Conservation (phyloP, 208 protist species). For the Herpetomonas muscarum region DNA sequence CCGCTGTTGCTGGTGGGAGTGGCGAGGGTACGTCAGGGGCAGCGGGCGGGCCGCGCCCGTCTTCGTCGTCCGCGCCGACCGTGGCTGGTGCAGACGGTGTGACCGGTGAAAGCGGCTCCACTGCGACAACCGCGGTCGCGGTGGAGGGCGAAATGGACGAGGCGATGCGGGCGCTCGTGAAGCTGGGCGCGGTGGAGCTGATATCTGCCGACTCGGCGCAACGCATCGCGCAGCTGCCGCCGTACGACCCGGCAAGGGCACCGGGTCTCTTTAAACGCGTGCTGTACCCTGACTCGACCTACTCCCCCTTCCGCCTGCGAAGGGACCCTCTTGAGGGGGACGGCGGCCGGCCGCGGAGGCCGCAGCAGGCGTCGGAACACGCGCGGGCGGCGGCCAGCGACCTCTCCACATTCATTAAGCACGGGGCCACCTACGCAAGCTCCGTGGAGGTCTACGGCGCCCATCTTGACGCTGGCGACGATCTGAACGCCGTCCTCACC, state of each 20-base stretch:
- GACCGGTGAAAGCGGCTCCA: not conserved
- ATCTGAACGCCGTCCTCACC: too few relatives aligned
- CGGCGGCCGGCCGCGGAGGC: not conserved
- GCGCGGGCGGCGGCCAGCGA: too few relatives aligned
- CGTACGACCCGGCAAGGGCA: slow-evolving; percentile 42
- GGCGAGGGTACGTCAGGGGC: slow-evolving; percentile 6
- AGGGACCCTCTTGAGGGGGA: slow-evolving; percentile 45
- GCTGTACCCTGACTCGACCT: slow-evolving; percentile 58
- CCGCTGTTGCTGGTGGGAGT: slow-evolving; percentile 7
- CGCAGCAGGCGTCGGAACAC: not conserved
- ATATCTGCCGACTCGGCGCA: slow-evolving; percentile 33
- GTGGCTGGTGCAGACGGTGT: not conserved
- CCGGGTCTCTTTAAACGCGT: slow-evolving; percentile 47
- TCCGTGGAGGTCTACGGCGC: too few relatives aligned
- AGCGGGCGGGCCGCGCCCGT: too few relatives aligned
- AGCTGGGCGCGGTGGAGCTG: slow-evolving; percentile 65
- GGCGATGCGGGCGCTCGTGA: slow-evolving; percentile 50
- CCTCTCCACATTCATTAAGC: too few relatives aligned
- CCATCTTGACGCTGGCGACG: too few relatives aligned
- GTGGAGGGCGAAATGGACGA: slow-evolving; percentile 22
- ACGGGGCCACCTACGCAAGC: too few relatives aligned
- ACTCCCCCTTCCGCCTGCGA: slow-evolving; percentile 61
- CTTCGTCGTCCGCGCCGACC: too few relatives aligned
- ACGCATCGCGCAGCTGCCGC: slow-evolving; percentile 15
- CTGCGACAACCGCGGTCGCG: not conserved